These are phyloP conservation scores for Smittium mucronatum DNA, from an alignment of 371 early-diverging fungal genomes.

Conservation along the genomic window DNA sequence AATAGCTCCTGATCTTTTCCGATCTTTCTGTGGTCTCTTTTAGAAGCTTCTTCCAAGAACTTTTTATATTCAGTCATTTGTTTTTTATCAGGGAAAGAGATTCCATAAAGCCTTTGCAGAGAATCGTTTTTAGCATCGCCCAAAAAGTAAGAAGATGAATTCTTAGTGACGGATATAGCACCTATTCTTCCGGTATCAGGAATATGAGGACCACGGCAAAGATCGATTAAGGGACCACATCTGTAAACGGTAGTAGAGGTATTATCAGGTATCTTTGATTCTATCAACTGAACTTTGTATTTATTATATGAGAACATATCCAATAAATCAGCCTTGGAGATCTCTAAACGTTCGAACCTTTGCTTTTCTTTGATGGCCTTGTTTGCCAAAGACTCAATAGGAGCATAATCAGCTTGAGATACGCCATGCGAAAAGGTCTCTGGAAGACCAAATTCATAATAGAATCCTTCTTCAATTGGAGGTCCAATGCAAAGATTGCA, in stretches of 20 bases:
- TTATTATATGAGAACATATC: conserved; percentile 97
- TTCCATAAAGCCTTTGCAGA: conserved; percentile 97
- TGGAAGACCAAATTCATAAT: conserved; percentile 91
- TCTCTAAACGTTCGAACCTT: conserved; percentile 79
- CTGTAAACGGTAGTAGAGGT: conserved; percentile 95
- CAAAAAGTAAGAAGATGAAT: conserved; percentile 97
- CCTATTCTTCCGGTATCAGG: conserved; percentile 91
- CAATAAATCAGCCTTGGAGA: conserved; percentile 84
- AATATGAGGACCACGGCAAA: conserved; percentile 98
- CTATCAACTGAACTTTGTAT: conserved; percentile 90
- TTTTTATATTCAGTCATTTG: conserved; percentile 88
- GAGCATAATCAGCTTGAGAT: conserved; percentile 21
- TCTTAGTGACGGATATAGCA: conserved; percentile 88
- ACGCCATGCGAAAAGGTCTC: conserved; percentile 22
- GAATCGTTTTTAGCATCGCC: conserved; percentile 93
- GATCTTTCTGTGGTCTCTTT: conserved; percentile 97
- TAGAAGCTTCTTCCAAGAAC: conserved; percentile 90
- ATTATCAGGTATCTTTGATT: conserved; percentile 87
- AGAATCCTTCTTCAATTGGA: conserved; percentile 97
- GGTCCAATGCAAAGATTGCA: conserved; percentile 97
- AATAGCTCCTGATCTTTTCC: conserved; percentile 93
- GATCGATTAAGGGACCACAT: conserved; percentile 96
- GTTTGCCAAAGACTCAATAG: conserved; percentile 73
- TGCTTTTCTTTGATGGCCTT: conserved; percentile 92
- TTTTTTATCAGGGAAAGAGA: conserved; percentile 97